Base-by-base conservation (phyloP, 805 yeast genomes). In the Kazachstania bromeliacearum region DNA sequence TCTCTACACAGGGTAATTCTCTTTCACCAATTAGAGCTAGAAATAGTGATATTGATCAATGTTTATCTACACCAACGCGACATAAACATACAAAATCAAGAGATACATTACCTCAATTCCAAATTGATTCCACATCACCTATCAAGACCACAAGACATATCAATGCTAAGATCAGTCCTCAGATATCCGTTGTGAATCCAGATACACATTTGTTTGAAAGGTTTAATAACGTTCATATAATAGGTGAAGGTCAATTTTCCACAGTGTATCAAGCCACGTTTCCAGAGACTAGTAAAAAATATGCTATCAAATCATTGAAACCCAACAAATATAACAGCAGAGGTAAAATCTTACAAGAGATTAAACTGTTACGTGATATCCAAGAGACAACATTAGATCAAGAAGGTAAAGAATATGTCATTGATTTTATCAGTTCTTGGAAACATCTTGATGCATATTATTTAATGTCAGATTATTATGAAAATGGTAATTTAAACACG, bases 401-500 rank as follows among this genome's bases (percentile, higher is more conserved):
- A 56, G 61, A 59, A 64, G 92, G 87, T 9, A 73, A 75, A 44
- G 94, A 83, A 47, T 78, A 84, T 53, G 73, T 92, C 26, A 73
- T 92, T 31, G 77, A 77, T 44, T 75, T 84, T 46, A 71, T 85
- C 13, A 87, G 85, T 53, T 84, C 82, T 21, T 89, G 96, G 96
- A 94, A 84, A 45, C 68, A 67, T 52, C 71, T 76, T 51, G 75
- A 75, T 31, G 77, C 77, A 46, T 73, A 80, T 45, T 92, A 89
- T 56, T 85, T 92, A 26, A 84, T 87, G 92, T 85, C 95, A 3
- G 96, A 89, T 48, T 88, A 66, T 59, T 92, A 96, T 62, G 97
- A 88, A 51, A 92, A 88, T 54, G 97, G 97, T 2, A 83, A 92
- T 16, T 62, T 92, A 39, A 92, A 79, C 51, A 74, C 75, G 40